phyloP scores from a whole-genome alignment of 169 alveolate genomes.

The Cryptosporidium bovis region DNA sequence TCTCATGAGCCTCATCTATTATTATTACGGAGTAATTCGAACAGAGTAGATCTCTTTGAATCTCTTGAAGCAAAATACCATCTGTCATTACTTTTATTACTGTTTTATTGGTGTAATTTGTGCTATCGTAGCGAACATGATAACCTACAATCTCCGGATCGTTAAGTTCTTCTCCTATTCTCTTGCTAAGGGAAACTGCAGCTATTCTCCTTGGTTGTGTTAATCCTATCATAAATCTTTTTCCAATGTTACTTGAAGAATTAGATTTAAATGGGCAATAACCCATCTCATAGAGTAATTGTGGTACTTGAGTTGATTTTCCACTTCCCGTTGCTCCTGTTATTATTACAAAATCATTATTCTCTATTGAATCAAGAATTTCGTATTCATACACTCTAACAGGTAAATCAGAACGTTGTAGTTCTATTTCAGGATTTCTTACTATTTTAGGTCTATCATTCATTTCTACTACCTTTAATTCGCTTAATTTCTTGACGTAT shows the following conservation, averaged over 20 bases:
- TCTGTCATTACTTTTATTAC: constrained; percentile 98
- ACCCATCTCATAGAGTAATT: constrained; percentile 95
- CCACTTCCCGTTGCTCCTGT: constrained; percentile 99
- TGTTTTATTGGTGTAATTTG: constrained; percentile 81
- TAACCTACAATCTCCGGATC: constrained; percentile 86
- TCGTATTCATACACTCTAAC: constrained; percentile 89
- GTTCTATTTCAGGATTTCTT: constrained; percentile 81
- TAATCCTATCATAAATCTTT: constrained; percentile 84
- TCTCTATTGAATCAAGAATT: constrained; percentile 90
- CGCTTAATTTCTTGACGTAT: constrained; percentile 18
- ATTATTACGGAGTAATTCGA: constrained; percentile 94
- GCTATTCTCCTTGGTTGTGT: constrained; percentile 98
- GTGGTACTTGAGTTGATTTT: constrained; percentile 97
- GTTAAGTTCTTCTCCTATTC: constrained; percentile 93
- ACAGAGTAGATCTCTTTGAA: constrained; percentile 88
- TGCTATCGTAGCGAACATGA: constrained; percentile 85
- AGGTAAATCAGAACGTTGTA: constrained; percentile 86
- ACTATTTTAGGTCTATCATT: constrained; percentile 63
- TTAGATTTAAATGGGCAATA: constrained; percentile 83
- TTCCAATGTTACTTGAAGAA: constrained; percentile 22
- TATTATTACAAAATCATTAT: constrained; percentile 91
- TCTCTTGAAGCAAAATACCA: constrained; percentile 97
- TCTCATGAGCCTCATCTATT: constrained; percentile 99
- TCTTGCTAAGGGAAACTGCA: constrained; percentile 92
- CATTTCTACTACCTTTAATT: background rate